Percentiles rank a stretch among this genome's conserved stretches.
phyloP scores from a whole-genome alignment of 495 filamentous ascomycete species.

The Podospora conica region DNA sequence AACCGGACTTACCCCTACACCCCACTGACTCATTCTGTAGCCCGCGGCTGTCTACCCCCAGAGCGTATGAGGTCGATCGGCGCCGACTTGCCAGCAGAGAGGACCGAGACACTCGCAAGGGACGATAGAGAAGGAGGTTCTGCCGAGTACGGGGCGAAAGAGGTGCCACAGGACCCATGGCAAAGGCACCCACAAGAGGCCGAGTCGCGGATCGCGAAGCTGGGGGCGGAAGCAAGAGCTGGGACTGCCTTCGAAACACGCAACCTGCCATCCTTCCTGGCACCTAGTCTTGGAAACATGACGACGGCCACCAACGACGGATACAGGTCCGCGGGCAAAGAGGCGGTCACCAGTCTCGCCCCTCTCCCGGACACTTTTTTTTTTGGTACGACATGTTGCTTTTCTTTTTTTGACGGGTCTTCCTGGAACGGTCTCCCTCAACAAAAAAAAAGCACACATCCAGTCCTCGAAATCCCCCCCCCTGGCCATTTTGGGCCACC shows the following conservation, averaged over 20 bases:
- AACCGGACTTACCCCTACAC: neutral
- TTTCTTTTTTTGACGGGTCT: neutral
- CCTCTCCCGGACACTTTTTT: neutral
- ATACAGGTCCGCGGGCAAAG: neutral
- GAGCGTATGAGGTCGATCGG: constrained; percentile 38
- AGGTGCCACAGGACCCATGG: neutral
- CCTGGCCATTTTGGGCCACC: neutral
- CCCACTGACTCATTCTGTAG: constrained; percentile 26
- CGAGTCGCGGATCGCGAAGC: neutral
- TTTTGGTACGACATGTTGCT: neutral
- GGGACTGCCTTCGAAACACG: neutral
- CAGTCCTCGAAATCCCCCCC: neutral
- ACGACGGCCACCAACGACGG: neutral
- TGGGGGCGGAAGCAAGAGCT: neutral
- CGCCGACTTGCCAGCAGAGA: neutral
- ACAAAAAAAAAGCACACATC: neutral
- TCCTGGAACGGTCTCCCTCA: constrained; percentile 7
- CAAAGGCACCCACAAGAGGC: neutral
- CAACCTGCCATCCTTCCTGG: neutral
- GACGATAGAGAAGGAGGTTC: neutral
- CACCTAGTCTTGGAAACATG: neutral
- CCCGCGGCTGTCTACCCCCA: constrained; percentile 44
- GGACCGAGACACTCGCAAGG: neutral
- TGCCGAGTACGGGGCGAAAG: neutral
- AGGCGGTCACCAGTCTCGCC: neutral